Percentiles rank a stretch among this genome's conserved stretches.
Evolutionary conservation across 805 yeast genomes (phyloP).

Genomic region (Starmerella kuoi): DNA sequence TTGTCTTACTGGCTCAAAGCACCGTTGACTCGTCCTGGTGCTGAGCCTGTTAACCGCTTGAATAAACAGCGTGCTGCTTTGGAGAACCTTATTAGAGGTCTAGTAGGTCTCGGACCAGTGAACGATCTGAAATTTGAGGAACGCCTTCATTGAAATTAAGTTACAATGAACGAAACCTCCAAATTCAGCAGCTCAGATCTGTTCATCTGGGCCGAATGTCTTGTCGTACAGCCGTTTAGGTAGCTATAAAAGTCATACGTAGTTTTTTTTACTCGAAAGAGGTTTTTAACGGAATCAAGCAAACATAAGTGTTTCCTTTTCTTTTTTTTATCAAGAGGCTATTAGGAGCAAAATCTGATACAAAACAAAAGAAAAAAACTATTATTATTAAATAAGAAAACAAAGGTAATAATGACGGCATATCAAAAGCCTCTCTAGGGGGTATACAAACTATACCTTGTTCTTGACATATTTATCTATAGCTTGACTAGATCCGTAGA

Average conservation of each 20-base stretch:
- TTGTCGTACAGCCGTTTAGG: not conserved
- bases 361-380: too few species aligned
- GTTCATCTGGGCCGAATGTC: conserved; percentile 4
- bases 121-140: conserved; percentile 93
- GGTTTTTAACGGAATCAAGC: conserved; percentile 1
- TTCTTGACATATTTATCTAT: too few species aligned
- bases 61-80: conserved; percentile 89
- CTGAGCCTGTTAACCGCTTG: conserved; percentile 79
- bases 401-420: not conserved
- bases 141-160: conserved; percentile 38
- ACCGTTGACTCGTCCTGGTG: conserved; percentile 84
- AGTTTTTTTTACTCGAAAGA: conserved; percentile 9
- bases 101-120: conserved; percentile 79
- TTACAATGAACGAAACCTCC: not conserved
- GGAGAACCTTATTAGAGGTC: conserved; percentile 78
- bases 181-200: conserved; percentile 18
- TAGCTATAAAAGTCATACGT: conserved; percentile 5
- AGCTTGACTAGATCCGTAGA: conserved; percentile 3
- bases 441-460: too few species aligned
- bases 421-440: too few species aligned
- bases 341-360: too few species aligned
- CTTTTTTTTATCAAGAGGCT: too few species aligned
- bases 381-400: too few species aligned
- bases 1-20: conserved; percentile 94
- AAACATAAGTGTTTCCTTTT: too few species aligned